Percentiles rank a stretch among this genome's conserved stretches.
Conservation (phyloP, 139 green algal genomes). For the Coelastrella sp. region DNA sequence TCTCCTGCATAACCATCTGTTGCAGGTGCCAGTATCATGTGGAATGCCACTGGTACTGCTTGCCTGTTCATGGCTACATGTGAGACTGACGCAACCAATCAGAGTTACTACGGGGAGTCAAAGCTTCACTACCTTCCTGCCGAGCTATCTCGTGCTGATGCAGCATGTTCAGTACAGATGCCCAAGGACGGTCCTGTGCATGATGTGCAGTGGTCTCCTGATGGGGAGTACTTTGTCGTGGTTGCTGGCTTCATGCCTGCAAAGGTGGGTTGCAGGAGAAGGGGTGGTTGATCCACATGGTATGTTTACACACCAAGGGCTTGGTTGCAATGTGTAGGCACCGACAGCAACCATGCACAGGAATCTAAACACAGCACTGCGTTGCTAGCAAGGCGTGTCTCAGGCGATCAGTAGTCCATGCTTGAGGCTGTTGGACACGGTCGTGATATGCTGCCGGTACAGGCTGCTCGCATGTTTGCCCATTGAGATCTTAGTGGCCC, state of each 20-base stretch:
- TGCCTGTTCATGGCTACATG: conserved; percentile 83
- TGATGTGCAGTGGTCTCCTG: conserved; percentile 94
- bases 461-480: too few relatives aligned
- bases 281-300: too few relatives aligned
- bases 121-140: conserved; percentile 88
- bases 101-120: conserved; percentile 90
- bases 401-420: too few relatives aligned
- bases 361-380: too few relatives aligned
- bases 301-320: too few relatives aligned
- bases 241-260: conserved; percentile 89
- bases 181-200: conserved; percentile 96
- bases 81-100: conserved; percentile 94
- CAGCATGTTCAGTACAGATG: conserved; percentile 72
- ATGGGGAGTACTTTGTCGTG: conserved; percentile 87
- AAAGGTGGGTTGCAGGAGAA: conserved; percentile 64
- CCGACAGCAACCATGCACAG: too few relatives aligned
- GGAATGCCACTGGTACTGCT: conserved; percentile 68
- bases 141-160: conserved; percentile 52
- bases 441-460: too few relatives aligned
- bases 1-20: too few relatives aligned
- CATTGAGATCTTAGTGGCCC: too few relatives aligned
- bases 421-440: too few relatives aligned
- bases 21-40: conserved; percentile 65
- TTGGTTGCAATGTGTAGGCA: too few relatives aligned
- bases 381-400: too few relatives aligned